A percentile compares a stretch with the other conserved stretches of the same genome.
Conservation (phyloP, 495 filamentous ascomycete species). For the Amniculicola lignicola region DNA sequence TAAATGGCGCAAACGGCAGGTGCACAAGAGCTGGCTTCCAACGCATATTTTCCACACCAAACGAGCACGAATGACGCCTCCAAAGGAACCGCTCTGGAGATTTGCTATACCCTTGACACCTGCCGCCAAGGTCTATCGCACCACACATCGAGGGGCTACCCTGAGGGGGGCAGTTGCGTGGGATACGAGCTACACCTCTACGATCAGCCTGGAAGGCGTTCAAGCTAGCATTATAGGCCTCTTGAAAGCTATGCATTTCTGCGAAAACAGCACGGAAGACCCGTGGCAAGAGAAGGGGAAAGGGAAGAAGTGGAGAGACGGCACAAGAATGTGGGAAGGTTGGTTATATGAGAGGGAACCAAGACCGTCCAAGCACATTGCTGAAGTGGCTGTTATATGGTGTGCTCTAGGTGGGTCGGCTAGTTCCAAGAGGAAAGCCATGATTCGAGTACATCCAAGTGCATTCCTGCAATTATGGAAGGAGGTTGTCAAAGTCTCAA, state of each 20-base stretch:
- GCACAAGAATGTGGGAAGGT: conserved; percentile 64
- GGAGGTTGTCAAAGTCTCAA: conserved; percentile 65
- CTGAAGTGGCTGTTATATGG: conserved; percentile 78
- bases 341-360: conserved; percentile 62
- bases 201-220: conserved; percentile 70
- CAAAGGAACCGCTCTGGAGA: conserved; percentile 77
- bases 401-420: conserved; percentile 36
- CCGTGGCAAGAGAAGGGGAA: conserved; percentile 49
- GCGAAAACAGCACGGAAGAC: conserved; percentile 44
- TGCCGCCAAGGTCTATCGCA: conserved; percentile 82
- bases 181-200: conserved; percentile 96
- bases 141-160: conserved; percentile 77
- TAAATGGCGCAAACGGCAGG: conserved; percentile 81
- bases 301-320: conserved; percentile 71
- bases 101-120: conserved; percentile 82
- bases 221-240: conserved; percentile 61
- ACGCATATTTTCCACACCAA: conserved; percentile 95
- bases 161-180: conserved; percentile 69
- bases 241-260: conserved; percentile 60
- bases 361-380: conserved; percentile 55
- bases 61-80: conserved; percentile 78
- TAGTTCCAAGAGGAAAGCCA: conserved; percentile 55
- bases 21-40: conserved; percentile 88
- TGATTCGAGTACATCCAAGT: conserved; percentile 82
- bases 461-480: conserved; percentile 83